Conservation (phyloP, 2,329 filamentous ascomycete genomes). For the Mycosphaerella sp. region DNA sequence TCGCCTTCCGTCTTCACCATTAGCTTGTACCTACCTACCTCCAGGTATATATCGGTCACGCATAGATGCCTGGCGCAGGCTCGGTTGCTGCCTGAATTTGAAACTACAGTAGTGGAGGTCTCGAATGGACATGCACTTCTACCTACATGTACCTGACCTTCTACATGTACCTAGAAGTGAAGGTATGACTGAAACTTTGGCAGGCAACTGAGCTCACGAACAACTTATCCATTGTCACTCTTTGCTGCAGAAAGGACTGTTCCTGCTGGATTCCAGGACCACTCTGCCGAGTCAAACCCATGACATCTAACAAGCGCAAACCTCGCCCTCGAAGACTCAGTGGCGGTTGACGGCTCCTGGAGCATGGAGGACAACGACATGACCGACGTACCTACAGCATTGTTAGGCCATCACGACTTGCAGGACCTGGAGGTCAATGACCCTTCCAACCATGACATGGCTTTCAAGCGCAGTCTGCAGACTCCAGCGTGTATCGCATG, state of each 20-base stretch:
- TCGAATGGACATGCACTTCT: too few relatives aligned
- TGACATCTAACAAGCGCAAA: not conserved
- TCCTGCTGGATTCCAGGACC: not conserved
- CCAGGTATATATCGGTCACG: too few relatives aligned
- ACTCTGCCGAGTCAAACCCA: not conserved
- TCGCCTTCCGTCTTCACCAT: too few relatives aligned
- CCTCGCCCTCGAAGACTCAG: not conserved
- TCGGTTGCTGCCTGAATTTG: too few relatives aligned
- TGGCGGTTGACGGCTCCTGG: conserved; percentile 1
- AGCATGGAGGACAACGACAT: conserved; percentile 7
- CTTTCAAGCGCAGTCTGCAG: not conserved
- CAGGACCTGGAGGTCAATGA: not conserved
- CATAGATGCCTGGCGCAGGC: too few relatives aligned
- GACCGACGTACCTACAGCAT: not conserved
- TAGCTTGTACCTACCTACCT: too few relatives aligned
- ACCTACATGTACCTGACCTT: too few relatives aligned
- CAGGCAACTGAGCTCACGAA: too few relatives aligned
- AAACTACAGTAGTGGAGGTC: too few relatives aligned
- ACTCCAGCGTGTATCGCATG: conserved; percentile 4
- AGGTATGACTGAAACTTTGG: not conserved
- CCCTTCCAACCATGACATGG: not conserved
- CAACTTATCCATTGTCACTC: not conserved
- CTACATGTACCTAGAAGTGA: too few relatives aligned
- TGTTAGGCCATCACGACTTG: conserved; percentile 1
- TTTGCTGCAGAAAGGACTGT: not conserved